These are phyloP conservation scores for Colletotrichum magnum DNA, from an alignment of 2,329 filamentous ascomycete genomes.

Conservation along the genomic window DNA sequence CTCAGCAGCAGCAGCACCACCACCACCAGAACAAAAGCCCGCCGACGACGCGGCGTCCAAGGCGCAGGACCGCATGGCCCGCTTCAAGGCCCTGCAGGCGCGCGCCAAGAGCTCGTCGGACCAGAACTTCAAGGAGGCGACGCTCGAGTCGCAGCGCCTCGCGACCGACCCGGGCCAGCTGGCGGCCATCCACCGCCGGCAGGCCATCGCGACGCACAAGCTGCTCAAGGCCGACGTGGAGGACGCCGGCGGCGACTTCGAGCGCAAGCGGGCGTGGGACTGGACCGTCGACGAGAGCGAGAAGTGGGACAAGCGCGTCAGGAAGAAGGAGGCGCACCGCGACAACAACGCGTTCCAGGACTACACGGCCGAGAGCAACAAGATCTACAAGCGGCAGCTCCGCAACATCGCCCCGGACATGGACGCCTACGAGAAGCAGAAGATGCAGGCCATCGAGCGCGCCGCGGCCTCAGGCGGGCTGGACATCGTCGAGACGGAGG, in stretches of 20 bases:
- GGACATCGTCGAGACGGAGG: conserved; percentile 95
- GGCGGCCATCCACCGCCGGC: conserved; percentile 84
- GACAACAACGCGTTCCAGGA: conserved; percentile 93
- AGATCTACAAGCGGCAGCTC: conserved; percentile 94
- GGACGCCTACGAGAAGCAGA: conserved; percentile 89
- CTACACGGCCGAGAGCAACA: conserved; percentile 87
- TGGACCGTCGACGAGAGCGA: conserved; percentile 97
- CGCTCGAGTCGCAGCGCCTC: conserved; percentile 84
- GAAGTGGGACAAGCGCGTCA: conserved; percentile 90
- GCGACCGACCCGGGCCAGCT: conserved; percentile 84
- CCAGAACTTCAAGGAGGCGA: conserved; percentile 87
- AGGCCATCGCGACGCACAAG: conserved; percentile 91
- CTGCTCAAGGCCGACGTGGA: conserved; percentile 92
- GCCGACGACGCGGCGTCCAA: conserved; percentile 55
- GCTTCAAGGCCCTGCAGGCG: conserved; percentile 89
- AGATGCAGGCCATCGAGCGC: conserved; percentile 86
- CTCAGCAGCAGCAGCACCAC: conserved; percentile 31
- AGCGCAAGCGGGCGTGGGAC: conserved; percentile 98
- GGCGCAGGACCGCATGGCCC: conserved; percentile 78
- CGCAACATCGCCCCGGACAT: conserved; percentile 82
- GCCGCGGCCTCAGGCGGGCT: conserved; percentile 88
- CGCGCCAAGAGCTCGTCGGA: conserved; percentile 80
- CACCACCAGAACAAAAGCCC: conserved; percentile 37
- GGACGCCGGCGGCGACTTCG: conserved; percentile 90
- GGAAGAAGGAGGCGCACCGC: conserved; percentile 84